Evolutionary conservation across 208 protist species (phyloP).

Genomic region (Leishmania aethiopica): DNA sequence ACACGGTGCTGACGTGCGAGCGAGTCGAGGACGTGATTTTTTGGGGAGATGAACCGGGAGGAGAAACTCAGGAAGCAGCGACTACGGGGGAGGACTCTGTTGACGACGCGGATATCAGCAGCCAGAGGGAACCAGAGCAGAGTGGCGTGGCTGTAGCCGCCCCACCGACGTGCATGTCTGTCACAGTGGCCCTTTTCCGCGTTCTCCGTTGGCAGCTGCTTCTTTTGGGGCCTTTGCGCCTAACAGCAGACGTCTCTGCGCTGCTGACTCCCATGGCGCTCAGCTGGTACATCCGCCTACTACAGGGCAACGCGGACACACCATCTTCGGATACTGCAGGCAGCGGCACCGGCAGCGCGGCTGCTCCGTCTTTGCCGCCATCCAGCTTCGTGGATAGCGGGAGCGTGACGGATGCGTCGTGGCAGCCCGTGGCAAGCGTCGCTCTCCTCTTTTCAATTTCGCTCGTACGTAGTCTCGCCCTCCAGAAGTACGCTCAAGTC

Average conservation of each 20-base stretch:
- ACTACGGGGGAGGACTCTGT: neutral
- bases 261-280: constrained; percentile 64
- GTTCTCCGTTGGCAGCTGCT: constrained; percentile 45
- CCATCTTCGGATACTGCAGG: neutral
- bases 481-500: constrained; percentile 64
- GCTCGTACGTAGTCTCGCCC: constrained; percentile 36
- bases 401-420: neutral
- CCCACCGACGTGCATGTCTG: constrained; percentile 47
- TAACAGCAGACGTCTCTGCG: constrained; percentile 42
- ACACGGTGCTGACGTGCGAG: constrained; percentile 51
- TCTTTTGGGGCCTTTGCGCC: constrained; percentile 43
- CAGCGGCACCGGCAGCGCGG: neutral
- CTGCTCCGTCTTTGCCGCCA: neutral
- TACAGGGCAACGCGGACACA: neutral
- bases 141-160: constrained; percentile 27
- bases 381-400: neutral
- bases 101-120: neutral
- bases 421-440: constrained; percentile 18
- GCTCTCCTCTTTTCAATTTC: constrained; percentile 46
- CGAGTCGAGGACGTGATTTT: constrained; percentile 36
- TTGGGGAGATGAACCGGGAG: neutral
- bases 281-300: constrained; percentile 42
- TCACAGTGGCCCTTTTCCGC: constrained; percentile 36
- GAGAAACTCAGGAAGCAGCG: neutral
- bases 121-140: constrained; percentile 1